These are phyloP conservation scores for Globisporangium spiculum DNA, from an alignment of 352 stramenopile genomes.

Conservation along the genomic window DNA sequence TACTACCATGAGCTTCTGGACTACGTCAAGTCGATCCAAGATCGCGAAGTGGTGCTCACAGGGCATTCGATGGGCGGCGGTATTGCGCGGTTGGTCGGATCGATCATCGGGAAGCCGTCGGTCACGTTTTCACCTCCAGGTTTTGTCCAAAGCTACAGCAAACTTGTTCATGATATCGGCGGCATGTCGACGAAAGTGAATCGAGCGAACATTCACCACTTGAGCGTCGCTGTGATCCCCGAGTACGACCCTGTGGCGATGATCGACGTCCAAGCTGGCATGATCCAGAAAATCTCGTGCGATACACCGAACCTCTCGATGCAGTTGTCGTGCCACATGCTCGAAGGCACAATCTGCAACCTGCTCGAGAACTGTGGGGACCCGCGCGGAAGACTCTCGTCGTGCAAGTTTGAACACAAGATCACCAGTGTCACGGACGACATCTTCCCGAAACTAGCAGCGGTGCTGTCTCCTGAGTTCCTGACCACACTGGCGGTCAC, in stretches of 20 bases:
- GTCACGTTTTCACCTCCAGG: slow-evolving; percentile 86
- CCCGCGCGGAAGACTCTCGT: slow-evolving; percentile 48
- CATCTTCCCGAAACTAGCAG: slow-evolving; percentile 44
- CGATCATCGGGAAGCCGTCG: slow-evolving; percentile 68
- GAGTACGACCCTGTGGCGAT: slow-evolving; percentile 89
- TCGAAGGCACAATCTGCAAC: slow-evolving; percentile 88
- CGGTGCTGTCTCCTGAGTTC: slow-evolving; percentile 51
- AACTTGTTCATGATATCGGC: slow-evolving; percentile 82
- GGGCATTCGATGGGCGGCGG: slow-evolving; percentile 88
- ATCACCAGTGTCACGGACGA: slow-evolving; percentile 73
- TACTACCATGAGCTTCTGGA: slow-evolving; percentile 87
- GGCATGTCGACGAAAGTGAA: slow-evolving; percentile 71
- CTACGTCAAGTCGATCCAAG: slow-evolving; percentile 73
- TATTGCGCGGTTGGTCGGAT: slow-evolving; percentile 81
- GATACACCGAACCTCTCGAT: slow-evolving; percentile 84
- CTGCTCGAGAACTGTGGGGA: slow-evolving; percentile 78
- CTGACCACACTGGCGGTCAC: slow-evolving; percentile 51
- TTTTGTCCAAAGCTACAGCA: slow-evolving; percentile 88
- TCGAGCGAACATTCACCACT: slow-evolving; percentile 72
- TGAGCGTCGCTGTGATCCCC: slow-evolving; percentile 81
- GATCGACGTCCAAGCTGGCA: slow-evolving; percentile 85
- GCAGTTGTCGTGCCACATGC: slow-evolving; percentile 90
- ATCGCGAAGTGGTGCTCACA: slow-evolving; percentile 83
- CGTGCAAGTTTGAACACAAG: slow-evolving; percentile 74
- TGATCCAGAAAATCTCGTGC: slow-evolving; percentile 90